phyloP scores from a whole-genome alignment of 2,329 filamentous ascomycete species.

The Uncinocarpus reesii region DNA sequence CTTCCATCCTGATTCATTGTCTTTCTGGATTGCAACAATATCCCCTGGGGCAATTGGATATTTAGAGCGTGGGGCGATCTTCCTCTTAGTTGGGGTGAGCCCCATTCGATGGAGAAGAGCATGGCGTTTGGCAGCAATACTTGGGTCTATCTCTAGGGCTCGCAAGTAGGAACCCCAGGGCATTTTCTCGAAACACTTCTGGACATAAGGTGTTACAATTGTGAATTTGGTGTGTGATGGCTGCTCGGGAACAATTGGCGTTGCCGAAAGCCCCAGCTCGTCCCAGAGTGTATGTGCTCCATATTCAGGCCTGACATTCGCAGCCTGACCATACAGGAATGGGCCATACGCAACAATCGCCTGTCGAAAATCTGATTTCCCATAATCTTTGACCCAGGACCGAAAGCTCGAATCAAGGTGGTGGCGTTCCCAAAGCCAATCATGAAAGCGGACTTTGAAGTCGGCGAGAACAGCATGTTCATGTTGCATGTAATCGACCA shows the following conservation, averaged over 20 bases:
- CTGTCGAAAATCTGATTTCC: constrained; percentile 51
- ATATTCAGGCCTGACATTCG: constrained; percentile 38
- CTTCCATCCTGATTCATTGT: constrained; percentile 48
- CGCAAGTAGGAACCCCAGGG: constrained; percentile 41
- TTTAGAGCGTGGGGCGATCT: constrained; percentile 26
- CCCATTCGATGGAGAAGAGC: background rate
- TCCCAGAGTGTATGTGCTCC: constrained; percentile 44
- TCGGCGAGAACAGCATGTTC: constrained; percentile 41
- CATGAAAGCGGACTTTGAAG: constrained; percentile 49
- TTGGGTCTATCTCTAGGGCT: constrained; percentile 34
- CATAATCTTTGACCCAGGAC: constrained; percentile 46
- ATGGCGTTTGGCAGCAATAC: constrained; percentile 20
- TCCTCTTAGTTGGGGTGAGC: background rate
- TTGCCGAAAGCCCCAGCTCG: constrained; percentile 35
- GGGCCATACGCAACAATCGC: constrained; percentile 50
- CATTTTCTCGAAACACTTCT: constrained; percentile 53
- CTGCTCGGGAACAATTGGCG: constrained; percentile 25
- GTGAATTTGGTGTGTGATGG: constrained; percentile 35
- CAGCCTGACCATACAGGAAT: constrained; percentile 57
- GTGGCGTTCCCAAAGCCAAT: constrained; percentile 47
- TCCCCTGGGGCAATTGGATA: constrained; percentile 37
- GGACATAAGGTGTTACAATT: constrained; percentile 60
- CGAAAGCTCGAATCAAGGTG: constrained; percentile 33
- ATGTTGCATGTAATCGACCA: constrained; percentile 52
- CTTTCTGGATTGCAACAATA: constrained; percentile 40